Evolutionary conservation across 2,329 filamentous ascomycete genomes (phyloP).

Genomic region (Myriosclerotinia scirpicola): DNA sequence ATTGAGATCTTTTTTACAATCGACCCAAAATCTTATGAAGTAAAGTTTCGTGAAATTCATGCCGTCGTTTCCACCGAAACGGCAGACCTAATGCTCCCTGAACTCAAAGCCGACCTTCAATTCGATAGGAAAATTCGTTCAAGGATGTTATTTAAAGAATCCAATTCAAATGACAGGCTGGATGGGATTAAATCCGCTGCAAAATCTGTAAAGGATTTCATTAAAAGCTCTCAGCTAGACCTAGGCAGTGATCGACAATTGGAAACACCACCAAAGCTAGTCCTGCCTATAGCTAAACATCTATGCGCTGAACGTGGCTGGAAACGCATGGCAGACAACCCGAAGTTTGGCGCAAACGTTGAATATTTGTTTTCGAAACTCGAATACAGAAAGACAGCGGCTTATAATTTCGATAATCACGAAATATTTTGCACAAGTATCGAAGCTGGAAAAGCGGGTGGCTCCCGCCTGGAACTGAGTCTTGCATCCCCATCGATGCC

Average conservation of each 20-base stretch:
- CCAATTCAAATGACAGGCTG: neutral
- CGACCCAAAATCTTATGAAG: constrained; percentile 23
- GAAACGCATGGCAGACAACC: neutral
- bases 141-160: constrained; percentile 23
- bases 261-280: constrained; percentile 35
- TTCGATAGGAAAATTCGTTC: constrained; percentile 36
- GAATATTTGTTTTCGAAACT: constrained; percentile 40
- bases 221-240: constrained; percentile 31
- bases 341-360: constrained; percentile 28
- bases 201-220: constrained; percentile 28
- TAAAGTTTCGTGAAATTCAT: constrained; percentile 29
- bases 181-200: constrained; percentile 11
- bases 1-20: constrained; percentile 38
- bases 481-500: constrained; percentile 27
- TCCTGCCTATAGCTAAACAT: constrained; percentile 36
- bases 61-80: constrained; percentile 33
- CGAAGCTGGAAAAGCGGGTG: constrained; percentile 39
- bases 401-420: constrained; percentile 34
- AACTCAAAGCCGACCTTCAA: constrained; percentile 37
- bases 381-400: constrained; percentile 34
- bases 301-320: constrained; percentile 21
- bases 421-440: constrained; percentile 35
- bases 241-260: constrained; percentile 25
- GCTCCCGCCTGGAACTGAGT: constrained; percentile 35
- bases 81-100: constrained; percentile 40